phyloP scores from a whole-genome alignment of 176 grass and related monocot genomes.

The Musa itinerans region DNA sequence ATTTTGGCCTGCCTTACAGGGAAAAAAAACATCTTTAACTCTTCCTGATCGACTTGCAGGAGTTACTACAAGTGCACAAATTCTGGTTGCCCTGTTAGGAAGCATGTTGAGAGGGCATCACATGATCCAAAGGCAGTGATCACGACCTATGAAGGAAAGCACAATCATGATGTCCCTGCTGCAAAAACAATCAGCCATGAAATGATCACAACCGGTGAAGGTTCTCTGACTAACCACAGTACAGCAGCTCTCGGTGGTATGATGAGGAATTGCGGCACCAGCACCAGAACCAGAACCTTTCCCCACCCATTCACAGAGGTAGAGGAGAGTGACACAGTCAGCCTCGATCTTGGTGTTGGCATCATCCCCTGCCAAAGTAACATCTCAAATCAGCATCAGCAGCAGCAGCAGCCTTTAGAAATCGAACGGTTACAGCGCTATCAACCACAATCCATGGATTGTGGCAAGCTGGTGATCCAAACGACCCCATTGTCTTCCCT shows the following conservation, averaged over 20 bases:
- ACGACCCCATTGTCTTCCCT: slow-evolving; percentile 33
- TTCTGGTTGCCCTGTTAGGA: slow-evolving; percentile 82
- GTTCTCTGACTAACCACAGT: slow-evolving; percentile 35
- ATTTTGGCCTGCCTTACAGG: neutral
- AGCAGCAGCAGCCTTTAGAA: slow-evolving; percentile 36
- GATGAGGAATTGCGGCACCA: slow-evolving; percentile 51
- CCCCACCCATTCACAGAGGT: slow-evolving; percentile 47
- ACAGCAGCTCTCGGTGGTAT: slow-evolving; percentile 39
- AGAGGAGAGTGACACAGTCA: slow-evolving; percentile 51
- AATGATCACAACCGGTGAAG: slow-evolving; percentile 27
- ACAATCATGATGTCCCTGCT: slow-evolving; percentile 97
- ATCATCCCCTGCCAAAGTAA: slow-evolving; percentile 66
- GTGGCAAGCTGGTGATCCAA: slow-evolving; percentile 31
- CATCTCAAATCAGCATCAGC: slow-evolving; percentile 29
- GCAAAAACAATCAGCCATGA: slow-evolving; percentile 62
- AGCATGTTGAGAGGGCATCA: slow-evolving; percentile 98
- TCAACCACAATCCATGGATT: slow-evolving; percentile 52
- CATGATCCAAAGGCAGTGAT: slow-evolving; percentile 99
- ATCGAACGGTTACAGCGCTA: slow-evolving; percentile 40
- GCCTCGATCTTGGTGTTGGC: slow-evolving; percentile 90
- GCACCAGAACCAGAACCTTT: slow-evolving; percentile 30
- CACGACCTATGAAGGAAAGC: slow-evolving; percentile 97
- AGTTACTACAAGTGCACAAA: slow-evolving; percentile 99
- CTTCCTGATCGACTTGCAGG: slow-evolving; percentile 37
- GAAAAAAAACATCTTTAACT: neutral